Evolutionary conservation across 2,329 filamentous ascomycete genomes (phyloP), one percentile per base, ranked within the genome.

Genomic region (Penicillium olsonii): DNA sequence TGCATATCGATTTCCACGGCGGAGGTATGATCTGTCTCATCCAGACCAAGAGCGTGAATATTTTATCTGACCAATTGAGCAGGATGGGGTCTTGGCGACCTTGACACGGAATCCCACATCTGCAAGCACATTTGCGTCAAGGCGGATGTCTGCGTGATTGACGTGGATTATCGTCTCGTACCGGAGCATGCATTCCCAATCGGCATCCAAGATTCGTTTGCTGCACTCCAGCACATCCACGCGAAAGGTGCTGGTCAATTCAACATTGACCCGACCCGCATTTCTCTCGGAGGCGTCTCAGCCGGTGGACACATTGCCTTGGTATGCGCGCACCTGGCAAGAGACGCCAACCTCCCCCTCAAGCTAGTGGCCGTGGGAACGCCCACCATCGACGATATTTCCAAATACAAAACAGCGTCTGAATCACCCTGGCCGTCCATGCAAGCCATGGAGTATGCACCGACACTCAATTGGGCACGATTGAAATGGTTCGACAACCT

Each of bases 131-230:
- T 80, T 19, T 77, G 72, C 61, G 64, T 68, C 22, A 66, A 71
- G 38, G 73, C 72, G 18, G 65, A 68, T 20, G 76, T 77, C 22
- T 70, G 68, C 12, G 76, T 81, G 22, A 68, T 82, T 45, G 75
- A 79, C 55, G 74, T 81, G 10, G 77, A 63, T n/a, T 82, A 81
- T 56, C 73, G 78, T 4, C 71, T 80, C 1, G 75, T 78, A 0
- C 79, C 79, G 8, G 78, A 81, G 59, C 60, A 73, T 53, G 64
- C 73, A 5, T 80, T 78, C 49, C 79, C 79, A n/a, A 70, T 71
- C 12, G 69, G 68, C 24, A 69, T 77, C 15, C 70, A 75, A n/a
- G 79, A 82, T 63, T 73, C 73, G 42, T 80, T 75, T 61, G 73
- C 71, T 6, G 75, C 73, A 2, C 57, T 80, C 27, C 63, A 71